These are phyloP conservation scores for Gastrolobium villosum DNA, from an alignment of 306 rosid species.

Conservation along the genomic window DNA sequence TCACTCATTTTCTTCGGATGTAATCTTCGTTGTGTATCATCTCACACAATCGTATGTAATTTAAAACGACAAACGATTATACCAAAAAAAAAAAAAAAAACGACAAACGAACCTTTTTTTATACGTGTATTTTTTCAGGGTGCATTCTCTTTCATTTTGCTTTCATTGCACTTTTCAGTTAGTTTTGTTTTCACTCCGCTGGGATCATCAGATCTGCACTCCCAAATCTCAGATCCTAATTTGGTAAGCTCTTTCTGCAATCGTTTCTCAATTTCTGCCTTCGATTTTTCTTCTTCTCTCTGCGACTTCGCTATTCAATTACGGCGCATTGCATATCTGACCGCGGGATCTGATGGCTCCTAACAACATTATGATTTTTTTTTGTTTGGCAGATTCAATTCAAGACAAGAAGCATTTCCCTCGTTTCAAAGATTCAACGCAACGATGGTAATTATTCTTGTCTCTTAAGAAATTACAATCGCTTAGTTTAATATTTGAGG, in stretches of 20 bases:
- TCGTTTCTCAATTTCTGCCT: slow-evolving; percentile 16
- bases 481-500: background rate
- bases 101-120: too few species aligned
- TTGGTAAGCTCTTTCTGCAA: slow-evolving; percentile 11
- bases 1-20: too few species aligned
- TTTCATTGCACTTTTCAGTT: too few species aligned
- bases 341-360: slow-evolving; percentile 2
- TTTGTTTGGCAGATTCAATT: slow-evolving; percentile 50
- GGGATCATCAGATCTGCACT: slow-evolving; percentile 45
- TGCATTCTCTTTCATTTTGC: too few species aligned
- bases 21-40: too few species aligned
- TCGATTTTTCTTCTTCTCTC: background rate
- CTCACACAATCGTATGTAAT: too few species aligned
- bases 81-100: too few species aligned
- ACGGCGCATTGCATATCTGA: background rate
- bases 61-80: too few species aligned
- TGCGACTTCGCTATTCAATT: background rate
- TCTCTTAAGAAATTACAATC: background rate
- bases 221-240: slow-evolving; percentile 43
- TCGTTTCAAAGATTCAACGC: slow-evolving; percentile 2
- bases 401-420: slow-evolving; percentile 1
- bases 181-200: background rate
- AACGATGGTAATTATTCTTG: slow-evolving; percentile 50
- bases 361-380: background rate
- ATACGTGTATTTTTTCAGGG: too few species aligned